phyloP scores from a whole-genome alignment of 768 basidiomycete species.

The Auriculariales sp. region DNA sequence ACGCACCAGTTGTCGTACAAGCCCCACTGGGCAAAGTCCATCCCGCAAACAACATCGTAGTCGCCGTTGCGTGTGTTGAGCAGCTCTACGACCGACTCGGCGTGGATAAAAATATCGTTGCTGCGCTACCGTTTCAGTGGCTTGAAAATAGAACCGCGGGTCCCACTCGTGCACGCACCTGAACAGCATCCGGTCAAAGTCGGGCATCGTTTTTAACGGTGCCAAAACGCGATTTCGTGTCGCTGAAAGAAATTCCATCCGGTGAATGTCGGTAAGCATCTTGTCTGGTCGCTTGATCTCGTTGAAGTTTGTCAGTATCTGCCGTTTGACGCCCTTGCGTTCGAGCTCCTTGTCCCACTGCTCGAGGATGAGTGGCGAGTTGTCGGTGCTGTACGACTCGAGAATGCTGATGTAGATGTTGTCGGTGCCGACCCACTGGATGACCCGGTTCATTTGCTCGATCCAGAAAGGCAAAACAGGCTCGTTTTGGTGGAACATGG shows the following conservation, averaged over 20 bases:
- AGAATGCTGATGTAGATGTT: constrained; percentile 28
- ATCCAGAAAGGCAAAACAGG: constrained; percentile 25
- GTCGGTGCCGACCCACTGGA: constrained; percentile 24
- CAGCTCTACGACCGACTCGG: constrained; percentile 25
- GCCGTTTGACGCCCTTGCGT: constrained; percentile 13
- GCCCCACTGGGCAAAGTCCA: no score
- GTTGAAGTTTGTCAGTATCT: constrained; percentile 16
- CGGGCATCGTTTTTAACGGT: constrained; percentile 17
- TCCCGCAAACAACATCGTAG: constrained; percentile 29
- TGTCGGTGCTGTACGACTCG: constrained; percentile 23
- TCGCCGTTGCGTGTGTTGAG: constrained; percentile 22
- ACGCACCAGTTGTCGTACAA: no score
- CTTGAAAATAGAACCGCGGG: no score
- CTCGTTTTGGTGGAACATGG: constrained; percentile 26
- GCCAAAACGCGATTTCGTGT: constrained; percentile 28
- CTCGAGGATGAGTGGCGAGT: constrained; percentile 17
- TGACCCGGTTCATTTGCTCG: constrained; percentile 17
- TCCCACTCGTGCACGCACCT: no score
- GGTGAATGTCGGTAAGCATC: constrained; percentile 4
- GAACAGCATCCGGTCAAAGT: constrained; percentile 24
- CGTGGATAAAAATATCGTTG: constrained; percentile 27
- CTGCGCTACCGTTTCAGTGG: no score
- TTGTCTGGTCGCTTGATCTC: constrained; percentile 11
- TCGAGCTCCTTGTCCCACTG: constrained; percentile 14
- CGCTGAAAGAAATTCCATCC: constrained; percentile 23